Conservation (phyloP, 2,329 filamentous ascomycete species). For the Magnaporthales sp. region DNA sequence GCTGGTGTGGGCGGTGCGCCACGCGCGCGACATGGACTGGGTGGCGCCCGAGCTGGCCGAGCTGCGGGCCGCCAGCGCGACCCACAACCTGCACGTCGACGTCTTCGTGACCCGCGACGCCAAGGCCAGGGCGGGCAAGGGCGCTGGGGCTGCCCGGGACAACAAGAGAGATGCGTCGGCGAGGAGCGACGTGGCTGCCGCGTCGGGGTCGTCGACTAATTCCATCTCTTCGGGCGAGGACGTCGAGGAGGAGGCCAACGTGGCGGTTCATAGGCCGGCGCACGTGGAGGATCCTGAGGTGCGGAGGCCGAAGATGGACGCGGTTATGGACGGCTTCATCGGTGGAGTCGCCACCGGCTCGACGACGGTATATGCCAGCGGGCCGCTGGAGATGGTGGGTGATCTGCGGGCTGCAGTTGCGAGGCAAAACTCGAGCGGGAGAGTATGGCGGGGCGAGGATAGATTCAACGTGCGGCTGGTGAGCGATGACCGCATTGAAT, state of each 20-base stretch:
- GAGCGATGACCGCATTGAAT: conserved; percentile 53
- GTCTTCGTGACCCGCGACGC: conserved; percentile 51
- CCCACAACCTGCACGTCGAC: conserved; percentile 35
- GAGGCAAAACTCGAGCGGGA: conserved; percentile 37
- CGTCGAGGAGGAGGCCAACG: conserved; percentile 13
- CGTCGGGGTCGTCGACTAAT: conserved; percentile 13
- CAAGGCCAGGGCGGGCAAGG: background rate
- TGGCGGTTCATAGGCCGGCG: conserved; percentile 14
- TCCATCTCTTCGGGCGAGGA: conserved; percentile 9
- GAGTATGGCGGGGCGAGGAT: conserved; percentile 50
- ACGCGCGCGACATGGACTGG: conserved; percentile 47
- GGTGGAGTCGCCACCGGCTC: conserved; percentile 34
- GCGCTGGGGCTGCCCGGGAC: conserved; percentile 12
- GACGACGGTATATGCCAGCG: conserved; percentile 51
- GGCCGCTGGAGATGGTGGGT: conserved; percentile 50
- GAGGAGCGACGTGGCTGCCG: conserved; percentile 14
- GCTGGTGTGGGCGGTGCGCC: conserved; percentile 57
- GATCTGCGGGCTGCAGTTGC: conserved; percentile 47
- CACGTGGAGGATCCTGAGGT: conserved; percentile 19
- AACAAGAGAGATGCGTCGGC: conserved; percentile 12
- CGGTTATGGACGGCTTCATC: conserved; percentile 40
- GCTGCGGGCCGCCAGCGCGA: conserved; percentile 27
- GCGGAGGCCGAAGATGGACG: conserved; percentile 30
- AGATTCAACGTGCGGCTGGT: conserved; percentile 46
- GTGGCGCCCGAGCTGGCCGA: conserved; percentile 44